phyloP scores from a whole-genome alignment of 306 rosid species.

The Sesbania bispinosa region DNA sequence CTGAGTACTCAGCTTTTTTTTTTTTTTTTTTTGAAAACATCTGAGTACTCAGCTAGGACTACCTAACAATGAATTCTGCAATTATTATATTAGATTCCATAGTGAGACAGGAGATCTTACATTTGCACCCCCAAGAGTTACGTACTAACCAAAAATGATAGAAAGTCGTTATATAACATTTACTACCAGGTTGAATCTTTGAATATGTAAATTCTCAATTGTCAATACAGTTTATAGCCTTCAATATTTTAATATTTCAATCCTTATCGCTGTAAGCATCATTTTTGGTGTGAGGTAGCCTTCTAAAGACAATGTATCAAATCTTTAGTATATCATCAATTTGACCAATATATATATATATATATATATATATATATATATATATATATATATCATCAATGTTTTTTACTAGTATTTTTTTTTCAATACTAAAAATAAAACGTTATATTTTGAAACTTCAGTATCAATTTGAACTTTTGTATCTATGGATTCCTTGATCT shows the following conservation, averaged over 20 bases:
- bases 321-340: not conserved
- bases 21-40: too few species aligned
- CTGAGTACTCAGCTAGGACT: too few species aligned
- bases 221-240: not conserved
- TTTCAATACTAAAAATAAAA: too few species aligned
- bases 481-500: not conserved
- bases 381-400: too few species aligned
- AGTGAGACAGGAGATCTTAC: constrained; percentile 10
- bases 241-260: not conserved
- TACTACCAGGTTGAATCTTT: not conserved
- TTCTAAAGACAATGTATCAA: not conserved
- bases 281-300: not conserved
- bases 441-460: not conserved
- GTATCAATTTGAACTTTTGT: not conserved
- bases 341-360: too few species aligned
- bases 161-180: not conserved
- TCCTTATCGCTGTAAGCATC: not conserved
- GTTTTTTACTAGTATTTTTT: too few species aligned
- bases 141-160: not conserved
- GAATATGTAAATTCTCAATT: not conserved
- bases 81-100: constrained; percentile 2
- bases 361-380: too few species aligned
- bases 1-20: too few species aligned
- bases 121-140: not conserved
- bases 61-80: constrained; percentile 20